Base-by-base conservation (phyloP, 2,329 filamentous ascomycete genomes). In the Magnaporthiopsis rhizophila region DNA sequence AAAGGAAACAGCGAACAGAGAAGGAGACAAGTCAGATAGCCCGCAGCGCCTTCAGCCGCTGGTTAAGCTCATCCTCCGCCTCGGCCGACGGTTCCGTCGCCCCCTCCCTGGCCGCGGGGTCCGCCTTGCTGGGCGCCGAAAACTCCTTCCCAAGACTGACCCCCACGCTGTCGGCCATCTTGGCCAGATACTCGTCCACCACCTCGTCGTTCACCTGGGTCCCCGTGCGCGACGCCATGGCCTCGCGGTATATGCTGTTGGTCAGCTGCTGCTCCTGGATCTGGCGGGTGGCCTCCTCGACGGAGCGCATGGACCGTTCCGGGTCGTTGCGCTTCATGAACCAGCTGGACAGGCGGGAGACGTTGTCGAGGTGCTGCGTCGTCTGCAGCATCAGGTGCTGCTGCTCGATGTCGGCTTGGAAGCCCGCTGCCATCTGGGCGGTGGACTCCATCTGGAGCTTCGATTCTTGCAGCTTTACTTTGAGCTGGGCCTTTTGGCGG, bases 81-180 rank as follows among this genome's bases (percentile, higher is more conserved):
- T 92, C 89, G 65, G 90, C 86, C 2, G 88, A 90, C 2, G 89
- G 89, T 67, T 90, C 89, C 65, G 81, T 82, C 24, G 83, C 79
- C 0, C 83, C 79, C 72, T 82, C 79, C 65, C 72, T 73, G 21
- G 75, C 76, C 9, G 88, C 28, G 28, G 28, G 84, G 60, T 88
- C 86, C 32, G 81, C 81, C 70, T 81, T 83, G 68, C 81, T 81
- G 2, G 83, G 82, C 65, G 80, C 74, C 71, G 79, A 83, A 67
- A 96, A 86, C 77, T 95, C 90, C 73, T 89, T 84, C 69, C 86
- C 86, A 66, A 96, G 80, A 76, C 95, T 90, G 63, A 97, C 85
- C 64, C 92, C 92, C 12, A 90, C 91, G 75, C 96, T 92, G 74
- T 96, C 92, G 67, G 92, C 92, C 58, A 95, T 86, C 77, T 96